Evolutionary conservation across 192 early-diverging fungal genomes (phyloP), one percentile per base, ranked within the genome.

Genomic region (Mortierella claussenii): DNA sequence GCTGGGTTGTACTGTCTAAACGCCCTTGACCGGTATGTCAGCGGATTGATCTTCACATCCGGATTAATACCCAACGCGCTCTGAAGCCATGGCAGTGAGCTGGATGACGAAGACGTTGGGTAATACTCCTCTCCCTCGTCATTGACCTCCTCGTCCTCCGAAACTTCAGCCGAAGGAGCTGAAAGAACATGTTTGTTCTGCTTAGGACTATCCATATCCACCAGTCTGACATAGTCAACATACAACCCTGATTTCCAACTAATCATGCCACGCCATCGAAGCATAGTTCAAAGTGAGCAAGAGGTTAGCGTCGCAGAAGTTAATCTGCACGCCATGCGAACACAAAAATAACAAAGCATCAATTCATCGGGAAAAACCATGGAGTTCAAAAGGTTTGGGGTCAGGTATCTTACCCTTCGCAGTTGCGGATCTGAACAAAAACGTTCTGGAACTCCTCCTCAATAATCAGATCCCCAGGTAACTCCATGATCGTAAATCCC

Each of bases 201-300:
- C 20, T 66, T 40, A 9, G 71, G 71, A 26, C 67, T 65, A 44
- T 76, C 59, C 59, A 76, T 0, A 36, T 76, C 47, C 31, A 76
- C 73, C 5, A 76, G 53, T 20, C 59, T 56, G 7, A 59, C 73
- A 62, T 62, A 76, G 32, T 76, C 73, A 24, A 76, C 56, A 4
- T 40, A 66, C 4, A 76, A 52, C 13, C 73, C 73, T 7, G 64
- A 67, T 15, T 76, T 76, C 73, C 73, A 76, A n/a, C 73, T 76
- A 53, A 11, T 17, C 1, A 27, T n/a, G n/a, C n/a, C n/a, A n/a
- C n/a, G n/a, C n/a, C n/a, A n/a, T n/a, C n/a, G n/a, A n/a, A n/a
- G n/a, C n/a, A n/a, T n/a, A n/a, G n/a, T n/a, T n/a, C n/a, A n/a
- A n/a, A n/a, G n/a, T n/a, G n/a, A n/a, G n/a, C n/a, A n/a, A n/a